Base-by-base conservation (phyloP, 257 asterid species). In the Fraxinus excelsior region DNA sequence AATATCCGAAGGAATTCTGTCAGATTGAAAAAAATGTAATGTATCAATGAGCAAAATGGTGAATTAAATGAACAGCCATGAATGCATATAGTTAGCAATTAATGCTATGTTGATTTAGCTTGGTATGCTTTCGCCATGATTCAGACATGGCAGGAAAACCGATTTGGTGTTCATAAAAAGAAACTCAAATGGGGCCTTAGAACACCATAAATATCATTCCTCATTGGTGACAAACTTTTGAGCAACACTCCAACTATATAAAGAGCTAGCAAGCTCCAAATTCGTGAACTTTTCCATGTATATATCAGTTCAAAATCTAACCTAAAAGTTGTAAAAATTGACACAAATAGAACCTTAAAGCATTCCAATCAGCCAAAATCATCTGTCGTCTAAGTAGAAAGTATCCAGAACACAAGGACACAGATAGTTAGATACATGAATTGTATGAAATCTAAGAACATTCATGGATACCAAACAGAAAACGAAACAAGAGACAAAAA, bases 381-480 rank as follows among this genome's bases (percentile, higher is more conserved):
- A 6, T 79, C 83, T 89, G 66, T 21, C 28, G 8, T 13, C 66
- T 58, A 58, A 58, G 7, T 19, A 58, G 28, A 0, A 51, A 51
- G 66, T 58, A 21, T 19, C 26, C 66, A 21, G 28, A 58, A 21
- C 28, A 0, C 9, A 58, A 58, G 66, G 13, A 58, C 11, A 58
- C 12, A 58, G 11, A 58, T 18, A 19, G 28, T 58, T 58, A 58
- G 26, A 8, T 19, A 58, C 66, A 58, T 19, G 13, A 58, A 19
- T 7, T 19, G 11, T 5, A 21, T 1, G 7, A 21, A 19, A 58
- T 58, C 66, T 58, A 58, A 21, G 8, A 37, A 37, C 23, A 35
- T 70, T 34, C 14, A 21, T 70, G 26, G 18, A 31, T 23, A 37
- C 31, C 73, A 69, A 69, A n/a, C 46, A 69, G 2, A 18, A 69